Conservation (phyloP, 495 filamentous ascomycete genomes). For the Talaromyces stipitatus region DNA sequence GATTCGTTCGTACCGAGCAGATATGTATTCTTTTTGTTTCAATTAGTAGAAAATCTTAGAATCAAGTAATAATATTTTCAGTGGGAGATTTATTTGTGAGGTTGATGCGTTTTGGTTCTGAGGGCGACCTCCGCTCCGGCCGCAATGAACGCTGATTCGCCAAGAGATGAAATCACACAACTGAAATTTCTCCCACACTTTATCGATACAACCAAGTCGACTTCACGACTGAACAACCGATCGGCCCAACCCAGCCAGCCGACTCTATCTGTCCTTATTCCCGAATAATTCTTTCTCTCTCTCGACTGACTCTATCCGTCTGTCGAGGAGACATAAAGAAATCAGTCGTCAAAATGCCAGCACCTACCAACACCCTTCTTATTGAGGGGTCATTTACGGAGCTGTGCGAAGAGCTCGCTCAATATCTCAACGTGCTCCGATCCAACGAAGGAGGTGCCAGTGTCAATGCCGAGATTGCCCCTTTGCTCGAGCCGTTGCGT, state of each 20-base stretch:
- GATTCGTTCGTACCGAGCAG: neutral
- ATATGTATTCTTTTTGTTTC: neutral
- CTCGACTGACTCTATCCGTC: conserved; percentile 8
- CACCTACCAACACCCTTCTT: conserved; percentile 57
- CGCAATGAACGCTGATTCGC: conserved; percentile 4
- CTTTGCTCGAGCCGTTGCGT: conserved; percentile 56
- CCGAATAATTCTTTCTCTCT: conserved; percentile 6
- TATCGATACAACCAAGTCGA: conserved; percentile 5
- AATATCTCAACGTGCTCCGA: conserved; percentile 64
- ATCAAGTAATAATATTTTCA: neutral
- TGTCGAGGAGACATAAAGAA: conserved; percentile 7
- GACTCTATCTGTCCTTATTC: conserved; percentile 14
- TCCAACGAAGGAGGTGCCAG: conserved; percentile 49
- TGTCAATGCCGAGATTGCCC: conserved; percentile 60
- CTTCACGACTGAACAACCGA: neutral
- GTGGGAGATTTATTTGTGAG: neutral
- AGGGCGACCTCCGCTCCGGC: neutral
- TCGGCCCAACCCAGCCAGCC: conserved; percentile 18
- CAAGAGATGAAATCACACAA: conserved; percentile 4
- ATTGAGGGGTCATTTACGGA: conserved; percentile 89
- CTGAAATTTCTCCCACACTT: conserved; percentile 10
- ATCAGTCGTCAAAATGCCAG: conserved; percentile 36
- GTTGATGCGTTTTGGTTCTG: neutral
- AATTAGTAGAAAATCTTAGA: neutral
- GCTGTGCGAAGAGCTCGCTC: conserved; percentile 80